phyloP scores from a whole-genome alignment of 331 rosid genomes.

The Malus hybrid region DNA sequence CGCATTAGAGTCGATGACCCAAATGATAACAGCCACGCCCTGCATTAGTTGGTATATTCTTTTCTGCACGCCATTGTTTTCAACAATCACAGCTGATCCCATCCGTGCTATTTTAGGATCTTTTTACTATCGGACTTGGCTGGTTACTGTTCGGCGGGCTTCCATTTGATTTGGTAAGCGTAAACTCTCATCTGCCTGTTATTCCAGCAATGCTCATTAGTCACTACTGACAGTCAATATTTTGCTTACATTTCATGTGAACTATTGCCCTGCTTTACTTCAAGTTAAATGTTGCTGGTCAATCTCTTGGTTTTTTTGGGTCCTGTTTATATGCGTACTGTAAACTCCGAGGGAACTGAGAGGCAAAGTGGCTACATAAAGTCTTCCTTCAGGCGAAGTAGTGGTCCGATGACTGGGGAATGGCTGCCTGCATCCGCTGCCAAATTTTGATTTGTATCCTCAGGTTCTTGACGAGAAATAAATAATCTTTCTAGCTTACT shows the following conservation, averaged over 20 bases:
- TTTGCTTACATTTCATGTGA: neutral
- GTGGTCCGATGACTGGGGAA: conserved; percentile 11
- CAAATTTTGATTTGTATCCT: conserved; percentile 1
- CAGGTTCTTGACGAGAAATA: neutral
- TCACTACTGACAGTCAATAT: neutral
- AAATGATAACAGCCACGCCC: neutral
- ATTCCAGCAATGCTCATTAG: neutral
- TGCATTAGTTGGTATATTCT: neutral
- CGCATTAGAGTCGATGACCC: neutral
- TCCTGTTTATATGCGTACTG: conserved; percentile 64
- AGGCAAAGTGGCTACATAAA: conserved; percentile 1
- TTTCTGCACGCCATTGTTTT: neutral
- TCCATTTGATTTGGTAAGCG: conserved; percentile 55
- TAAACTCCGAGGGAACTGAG: conserved; percentile 52
- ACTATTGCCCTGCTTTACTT: conserved; percentile 2
- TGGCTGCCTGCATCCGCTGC: conserved; percentile 5
- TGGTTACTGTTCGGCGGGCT: conserved; percentile 84
- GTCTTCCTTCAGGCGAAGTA: conserved; percentile 4
- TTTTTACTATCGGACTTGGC: conserved; percentile 61
- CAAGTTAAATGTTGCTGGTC: conserved; percentile 60
- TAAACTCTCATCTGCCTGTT: neutral
- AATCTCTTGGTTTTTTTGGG: conserved; percentile 66
- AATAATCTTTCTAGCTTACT: neutral
- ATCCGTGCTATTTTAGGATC: conserved; percentile 37
- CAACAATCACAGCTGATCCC: neutral